These are phyloP conservation scores for Tolypocladium guangdongense DNA, from an alignment of 2,329 filamentous ascomycete genomes.

Conservation along the genomic window DNA sequence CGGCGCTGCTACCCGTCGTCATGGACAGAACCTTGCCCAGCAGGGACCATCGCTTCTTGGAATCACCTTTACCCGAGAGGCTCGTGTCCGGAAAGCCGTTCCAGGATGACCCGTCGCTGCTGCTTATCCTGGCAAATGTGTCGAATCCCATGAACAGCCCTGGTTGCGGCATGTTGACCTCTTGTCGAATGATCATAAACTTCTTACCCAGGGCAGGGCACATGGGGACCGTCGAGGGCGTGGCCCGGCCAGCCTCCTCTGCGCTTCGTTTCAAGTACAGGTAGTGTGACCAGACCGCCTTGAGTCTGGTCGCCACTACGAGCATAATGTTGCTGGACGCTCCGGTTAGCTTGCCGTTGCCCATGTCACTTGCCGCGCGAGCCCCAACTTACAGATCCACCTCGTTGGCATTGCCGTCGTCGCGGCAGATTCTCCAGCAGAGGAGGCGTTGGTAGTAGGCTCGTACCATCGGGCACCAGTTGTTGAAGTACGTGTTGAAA, in stretches of 20 bases:
- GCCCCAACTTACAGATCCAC: slow-evolving; percentile 52
- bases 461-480: slow-evolving; percentile 93
- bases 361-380: not conserved
- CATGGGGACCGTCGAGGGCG: slow-evolving; percentile 69
- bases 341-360: slow-evolving; percentile 12
- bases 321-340: slow-evolving; percentile 55
- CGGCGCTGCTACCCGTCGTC: slow-evolving; percentile 12
- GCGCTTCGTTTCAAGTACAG: slow-evolving; percentile 61
- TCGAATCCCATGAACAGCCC: slow-evolving; percentile 41
- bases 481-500: slow-evolving; percentile 77
- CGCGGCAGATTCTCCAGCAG: slow-evolving; percentile 80
- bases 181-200: slow-evolving; percentile 81
- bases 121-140: slow-evolving; percentile 23
- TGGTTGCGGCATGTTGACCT: slow-evolving; percentile 39
- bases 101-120: slow-evolving; percentile 11
- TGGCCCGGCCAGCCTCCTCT: slow-evolving; percentile 39
- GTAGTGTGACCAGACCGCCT: slow-evolving; percentile 68
- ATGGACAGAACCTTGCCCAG: slow-evolving; percentile 50
- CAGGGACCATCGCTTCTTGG: slow-evolving; percentile 53
- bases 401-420: slow-evolving; percentile 53
- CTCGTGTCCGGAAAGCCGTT: slow-evolving; percentile 15
- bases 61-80: slow-evolving; percentile 21
- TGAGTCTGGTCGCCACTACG: slow-evolving; percentile 55
- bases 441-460: slow-evolving; percentile 85
- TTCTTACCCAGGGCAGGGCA: slow-evolving; percentile 75